phyloP scores from a whole-genome alignment of 2,329 filamentous ascomycete genomes.

The Pezicula radicicola region DNA sequence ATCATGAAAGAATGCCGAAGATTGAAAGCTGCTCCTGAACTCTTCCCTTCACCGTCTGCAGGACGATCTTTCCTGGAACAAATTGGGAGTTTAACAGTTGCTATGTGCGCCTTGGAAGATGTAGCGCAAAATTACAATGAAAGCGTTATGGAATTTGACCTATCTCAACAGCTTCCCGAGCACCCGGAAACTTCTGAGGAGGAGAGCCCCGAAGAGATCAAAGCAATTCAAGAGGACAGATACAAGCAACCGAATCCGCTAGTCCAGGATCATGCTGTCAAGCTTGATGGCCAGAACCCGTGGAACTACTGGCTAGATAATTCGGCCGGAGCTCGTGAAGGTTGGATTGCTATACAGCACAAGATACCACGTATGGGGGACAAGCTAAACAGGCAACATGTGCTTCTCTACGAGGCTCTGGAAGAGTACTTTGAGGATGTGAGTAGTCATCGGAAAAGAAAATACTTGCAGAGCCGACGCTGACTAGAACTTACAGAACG shows the following conservation, averaged over 20 bases:
- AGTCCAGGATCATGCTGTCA: background rate
- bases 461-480: too few relatives aligned
- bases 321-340: background rate
- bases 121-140: too few relatives aligned
- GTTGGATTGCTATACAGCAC: constrained; percentile 10
- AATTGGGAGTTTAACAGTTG: background rate
- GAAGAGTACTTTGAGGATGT: background rate
- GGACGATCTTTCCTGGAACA: background rate
- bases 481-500: background rate
- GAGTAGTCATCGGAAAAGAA: background rate
- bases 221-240: too few relatives aligned
- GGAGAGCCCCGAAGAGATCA: too few relatives aligned
- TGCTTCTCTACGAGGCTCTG: background rate
- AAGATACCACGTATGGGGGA: constrained; percentile 9
- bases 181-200: too few relatives aligned
- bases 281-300: constrained; percentile 1
- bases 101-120: background rate
- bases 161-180: too few relatives aligned
- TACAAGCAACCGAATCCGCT: too few relatives aligned
- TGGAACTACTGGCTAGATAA: constrained; percentile 12
- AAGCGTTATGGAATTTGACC: too few relatives aligned
- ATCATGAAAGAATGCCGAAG: constrained; percentile 4
- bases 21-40: constrained; percentile 4
- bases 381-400: background rate
- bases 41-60: constrained; percentile 2